Base-by-base conservation (phyloP, 164 flowering plant species). In the Nelumbo lutea region DNA sequence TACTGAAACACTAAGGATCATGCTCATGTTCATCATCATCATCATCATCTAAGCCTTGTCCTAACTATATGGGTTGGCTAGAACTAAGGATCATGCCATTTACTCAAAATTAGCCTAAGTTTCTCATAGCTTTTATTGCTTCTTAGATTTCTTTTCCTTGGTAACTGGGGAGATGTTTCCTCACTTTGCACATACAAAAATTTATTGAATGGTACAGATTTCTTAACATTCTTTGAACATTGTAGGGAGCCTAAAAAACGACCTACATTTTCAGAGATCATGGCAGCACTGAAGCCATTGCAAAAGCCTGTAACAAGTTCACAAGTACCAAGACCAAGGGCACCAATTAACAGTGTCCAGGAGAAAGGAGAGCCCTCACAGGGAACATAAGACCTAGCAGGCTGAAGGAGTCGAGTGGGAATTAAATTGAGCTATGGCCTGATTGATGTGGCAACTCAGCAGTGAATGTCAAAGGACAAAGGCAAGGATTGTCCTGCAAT, bases 231-330 rank as follows among this genome's bases (percentile, higher is more conserved):
- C 61, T 47, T 42, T 50, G 61, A 59, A 68, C 62, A 52, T 70
- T 85, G 78, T 63, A 93, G 98, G 58, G 93, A 93, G 77, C 91
- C 98, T 45, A 89, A 78, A 79, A 69, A 84, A 79, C 83, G 98
- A 64, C 98, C 98, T 9, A 74, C 96, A 56, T 94, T 94, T 84
- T 77, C 95, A 14, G 96, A 90, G 73, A 94, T 94, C 68, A 87
- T 94, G 93, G 85, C 90, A 72, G 83, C 90, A 10, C 64, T 94
- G 73, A 94, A 84, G 79, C 98, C 95, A 51, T 78, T 91, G 56
- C 97, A 91, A 73, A 91, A 87, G 83, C 90, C 95, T 9, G 70
- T 86, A 42, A 78, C 83, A 39, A 79, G 76, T 65, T 56, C 87
- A 8, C 89, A 82, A 66, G 82, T 77, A 64, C 84, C 82, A 5